Evolutionary conservation across 2,329 filamentous ascomycete genomes (phyloP).

Genomic region (Aureobasidium lini): DNA sequence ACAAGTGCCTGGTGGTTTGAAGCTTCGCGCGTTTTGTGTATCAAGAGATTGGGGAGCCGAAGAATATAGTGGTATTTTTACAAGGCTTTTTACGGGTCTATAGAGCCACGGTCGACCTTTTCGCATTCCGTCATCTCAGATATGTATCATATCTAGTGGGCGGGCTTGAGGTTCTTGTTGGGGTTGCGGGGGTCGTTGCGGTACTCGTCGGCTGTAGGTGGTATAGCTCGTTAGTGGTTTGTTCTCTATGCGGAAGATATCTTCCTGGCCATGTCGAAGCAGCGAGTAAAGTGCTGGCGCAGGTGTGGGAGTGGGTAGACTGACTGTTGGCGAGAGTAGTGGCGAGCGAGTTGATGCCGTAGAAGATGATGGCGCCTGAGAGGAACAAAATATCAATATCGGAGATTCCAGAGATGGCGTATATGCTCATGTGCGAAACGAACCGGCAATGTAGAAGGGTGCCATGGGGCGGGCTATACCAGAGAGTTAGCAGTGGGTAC

Average conservation of each 20-base stretch:
- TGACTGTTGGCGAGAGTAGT: conserved; percentile 71
- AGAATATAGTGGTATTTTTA: conserved; percentile 3
- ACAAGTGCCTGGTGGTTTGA: neutral
- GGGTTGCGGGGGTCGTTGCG: conserved; percentile 96
- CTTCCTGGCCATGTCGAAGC: neutral
- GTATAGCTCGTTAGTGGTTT: neutral
- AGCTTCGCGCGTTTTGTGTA: neutral
- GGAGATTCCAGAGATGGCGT: neutral
- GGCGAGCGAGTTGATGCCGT: conserved; percentile 82
- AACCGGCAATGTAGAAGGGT: conserved; percentile 18
- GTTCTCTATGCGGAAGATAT: neutral
- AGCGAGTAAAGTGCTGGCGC: neutral
- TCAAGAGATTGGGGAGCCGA: neutral
- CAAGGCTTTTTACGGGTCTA: conserved; percentile 2
- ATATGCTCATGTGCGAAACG: neutral
- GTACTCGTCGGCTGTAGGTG: conserved; percentile 70
- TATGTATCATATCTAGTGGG: neutral
- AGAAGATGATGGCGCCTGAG: conserved; percentile 74
- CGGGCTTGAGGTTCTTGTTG: conserved; percentile 7
- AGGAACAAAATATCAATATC: neutral
- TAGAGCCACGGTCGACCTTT: neutral
- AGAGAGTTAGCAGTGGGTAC: neutral
- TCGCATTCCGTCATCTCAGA: neutral
- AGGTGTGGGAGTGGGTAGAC: conserved; percentile 31
- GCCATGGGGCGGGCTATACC: conserved; percentile 17